Conservation (phyloP, 441 rosid species). For the Jatropha podagrica region DNA sequence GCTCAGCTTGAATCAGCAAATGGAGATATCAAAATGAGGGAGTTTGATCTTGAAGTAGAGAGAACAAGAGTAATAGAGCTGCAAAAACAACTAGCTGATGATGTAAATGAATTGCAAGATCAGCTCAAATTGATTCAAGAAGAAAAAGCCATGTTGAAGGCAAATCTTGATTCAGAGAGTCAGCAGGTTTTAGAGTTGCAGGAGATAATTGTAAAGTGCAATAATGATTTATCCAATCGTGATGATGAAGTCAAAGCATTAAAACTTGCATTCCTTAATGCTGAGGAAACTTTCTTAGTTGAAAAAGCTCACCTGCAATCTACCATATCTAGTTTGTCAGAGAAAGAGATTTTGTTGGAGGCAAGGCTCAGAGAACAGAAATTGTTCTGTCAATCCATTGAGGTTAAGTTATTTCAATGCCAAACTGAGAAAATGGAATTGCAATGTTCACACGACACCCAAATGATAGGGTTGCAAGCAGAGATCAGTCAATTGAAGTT, state of each 20-base stretch:
- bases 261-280: conserved; percentile 32
- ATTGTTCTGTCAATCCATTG: conserved; percentile 29
- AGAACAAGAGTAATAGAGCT: conserved; percentile 42
- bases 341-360: conserved; percentile 35
- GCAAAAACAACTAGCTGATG: conserved; percentile 37
- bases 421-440: conserved; percentile 46
- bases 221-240: conserved; percentile 29
- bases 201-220: conserved; percentile 28
- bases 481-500: conserved; percentile 44
- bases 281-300: conserved; percentile 37
- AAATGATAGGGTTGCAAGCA: conserved; percentile 28
- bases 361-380: conserved; percentile 45
- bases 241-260: conserved; percentile 35
- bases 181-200: conserved; percentile 34
- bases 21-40: conserved; percentile 36
- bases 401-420: conserved; percentile 34
- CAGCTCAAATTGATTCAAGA: conserved; percentile 32
- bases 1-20: conserved; percentile 52
- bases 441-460: conserved; percentile 27
- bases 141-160: conserved; percentile 26
- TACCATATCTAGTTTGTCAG: conserved; percentile 38
- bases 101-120: conserved; percentile 12
- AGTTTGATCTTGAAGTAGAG: conserved; percentile 43
- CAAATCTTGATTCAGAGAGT: conserved; percentile 37
- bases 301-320: conserved; percentile 48